Evolutionary conservation across 371 early-diverging fungal genomes (phyloP).

Genomic region (Coemansia sp.): DNA sequence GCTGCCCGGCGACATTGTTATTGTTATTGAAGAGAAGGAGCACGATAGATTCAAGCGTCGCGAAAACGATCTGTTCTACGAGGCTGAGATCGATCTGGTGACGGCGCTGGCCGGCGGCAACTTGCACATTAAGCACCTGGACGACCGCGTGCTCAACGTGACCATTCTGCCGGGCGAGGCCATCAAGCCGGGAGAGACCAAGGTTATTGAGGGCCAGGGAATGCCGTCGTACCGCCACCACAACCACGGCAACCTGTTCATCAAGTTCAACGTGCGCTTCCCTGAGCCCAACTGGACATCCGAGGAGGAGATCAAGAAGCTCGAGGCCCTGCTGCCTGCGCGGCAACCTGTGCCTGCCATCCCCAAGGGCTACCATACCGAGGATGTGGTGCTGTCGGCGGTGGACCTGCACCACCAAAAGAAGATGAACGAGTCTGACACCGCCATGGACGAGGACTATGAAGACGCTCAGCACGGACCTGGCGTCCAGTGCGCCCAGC

Average conservation of each 20-base stretch:
- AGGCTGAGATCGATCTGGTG: constrained; percentile 85
- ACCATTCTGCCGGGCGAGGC: constrained; percentile 84
- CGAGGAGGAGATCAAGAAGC: constrained; percentile 61
- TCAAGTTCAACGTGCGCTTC: constrained; percentile 90
- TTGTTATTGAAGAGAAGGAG: constrained; percentile 87
- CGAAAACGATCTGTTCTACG: constrained; percentile 80
- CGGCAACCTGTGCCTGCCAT: constrained; percentile 53
- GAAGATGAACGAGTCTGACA: constrained; percentile 29
- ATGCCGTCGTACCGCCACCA: constrained; percentile 92
- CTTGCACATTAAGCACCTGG: constrained; percentile 83
- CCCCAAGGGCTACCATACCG: constrained; percentile 57
- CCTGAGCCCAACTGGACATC: constrained; percentile 80
- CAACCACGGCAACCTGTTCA: constrained; percentile 85
- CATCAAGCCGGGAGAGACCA: constrained; percentile 85
- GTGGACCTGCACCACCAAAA: constrained; percentile 72
- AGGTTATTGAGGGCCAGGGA: constrained; percentile 85
- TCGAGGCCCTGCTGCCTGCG: constrained; percentile 67
- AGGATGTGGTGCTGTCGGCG: constrained; percentile 77
- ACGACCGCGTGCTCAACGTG: constrained; percentile 86
- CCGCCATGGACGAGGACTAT: constrained; percentile 60
- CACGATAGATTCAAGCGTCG: constrained; percentile 83
- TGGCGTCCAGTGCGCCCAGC: constrained; percentile 94
- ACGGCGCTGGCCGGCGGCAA: constrained; percentile 93
- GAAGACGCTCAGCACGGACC: constrained; percentile 74
- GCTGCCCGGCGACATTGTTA: constrained; percentile 81